Conservation (phyloP, 1,284 basidiomycete genomes). For the Irpex sp. region DNA sequence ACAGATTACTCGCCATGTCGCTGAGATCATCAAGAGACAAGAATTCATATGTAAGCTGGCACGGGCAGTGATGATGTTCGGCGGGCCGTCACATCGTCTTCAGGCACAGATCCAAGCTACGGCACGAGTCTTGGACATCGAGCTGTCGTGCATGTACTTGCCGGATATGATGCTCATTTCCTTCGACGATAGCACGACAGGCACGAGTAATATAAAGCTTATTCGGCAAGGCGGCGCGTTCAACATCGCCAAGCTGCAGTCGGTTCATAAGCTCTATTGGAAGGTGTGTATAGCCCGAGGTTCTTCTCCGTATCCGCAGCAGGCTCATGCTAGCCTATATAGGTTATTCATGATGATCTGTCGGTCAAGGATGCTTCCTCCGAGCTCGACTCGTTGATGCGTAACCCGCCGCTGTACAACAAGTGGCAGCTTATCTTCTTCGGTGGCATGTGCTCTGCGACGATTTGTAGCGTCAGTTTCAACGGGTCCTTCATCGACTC, state of each 20-base stretch:
- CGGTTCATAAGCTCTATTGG: conserved; percentile 81
- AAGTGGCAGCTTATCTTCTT: conserved; percentile 69
- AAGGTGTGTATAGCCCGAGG: conserved; percentile 41
- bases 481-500: conserved; percentile 81
- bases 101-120: conserved; percentile 87
- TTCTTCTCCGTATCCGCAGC: not conserved
- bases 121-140: conserved; percentile 81
- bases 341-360: conserved; percentile 86
- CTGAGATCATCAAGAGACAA: conserved; percentile 82
- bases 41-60: conserved; percentile 90
- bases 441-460: conserved; percentile 79
- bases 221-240: conserved; percentile 75
- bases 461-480: conserved; percentile 75
- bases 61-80: conserved; percentile 94
- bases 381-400: conserved; percentile 78
- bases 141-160: conserved; percentile 83
- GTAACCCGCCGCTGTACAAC: conserved; percentile 57
- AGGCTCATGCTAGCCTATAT: not conserved
- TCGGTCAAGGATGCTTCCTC: conserved; percentile 78
- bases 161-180: conserved; percentile 82
- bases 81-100: conserved; percentile 86
- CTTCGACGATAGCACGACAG: conserved; percentile 81
- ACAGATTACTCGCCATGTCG: conserved; percentile 88
- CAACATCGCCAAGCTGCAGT: conserved; percentile 76
- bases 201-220: conserved; percentile 85